Evolutionary conservation across 2,329 filamentous ascomycete genomes (phyloP).

Genomic region (Microdochium bolleyi): DNA sequence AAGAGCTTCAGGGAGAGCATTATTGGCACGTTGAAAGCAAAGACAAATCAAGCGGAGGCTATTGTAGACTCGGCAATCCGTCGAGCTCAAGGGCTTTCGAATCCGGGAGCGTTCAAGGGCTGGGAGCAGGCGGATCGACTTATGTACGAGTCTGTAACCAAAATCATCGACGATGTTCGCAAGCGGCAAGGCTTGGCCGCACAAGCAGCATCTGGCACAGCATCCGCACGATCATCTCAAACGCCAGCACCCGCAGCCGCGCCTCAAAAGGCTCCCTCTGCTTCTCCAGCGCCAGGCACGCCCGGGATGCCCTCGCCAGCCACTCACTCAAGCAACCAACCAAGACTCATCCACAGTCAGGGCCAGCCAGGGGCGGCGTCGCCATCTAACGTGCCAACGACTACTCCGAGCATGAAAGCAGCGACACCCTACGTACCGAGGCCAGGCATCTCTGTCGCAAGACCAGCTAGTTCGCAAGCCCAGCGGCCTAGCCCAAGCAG

Average conservation of each 20-base stretch:
- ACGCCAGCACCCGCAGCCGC: background rate
- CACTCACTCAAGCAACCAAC: background rate
- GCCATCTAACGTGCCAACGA: conserved; percentile 6
- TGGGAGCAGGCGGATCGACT: conserved; percentile 21
- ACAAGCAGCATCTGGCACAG: conserved; percentile 9
- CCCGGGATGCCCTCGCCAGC: background rate
- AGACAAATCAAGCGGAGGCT: conserved; percentile 19
- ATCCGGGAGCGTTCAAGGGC: conserved; percentile 13
- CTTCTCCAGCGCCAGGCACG: background rate
- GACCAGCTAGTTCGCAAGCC: conserved; percentile 4
- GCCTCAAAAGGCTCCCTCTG: background rate
- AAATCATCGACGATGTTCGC: conserved; percentile 20
- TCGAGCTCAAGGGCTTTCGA: conserved; percentile 19
- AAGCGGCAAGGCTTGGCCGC: conserved; percentile 2
- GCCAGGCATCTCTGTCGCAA: conserved; percentile 3
- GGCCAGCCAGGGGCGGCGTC: background rate
- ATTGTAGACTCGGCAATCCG: conserved; percentile 23
- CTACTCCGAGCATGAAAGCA: conserved; percentile 3
- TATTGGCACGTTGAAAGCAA: conserved; percentile 17
- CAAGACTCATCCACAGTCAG: background rate
- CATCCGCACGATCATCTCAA: conserved; percentile 2
- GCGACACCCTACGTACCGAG: conserved; percentile 1
- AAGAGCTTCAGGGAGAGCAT: conserved; percentile 20
- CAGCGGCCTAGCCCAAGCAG: conserved; percentile 1
- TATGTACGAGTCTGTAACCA: conserved; percentile 19